Evolutionary conservation across 176 grass and related monocot genomes (phyloP), one percentile per base, ranked within the genome.

Genomic region (Oryza nivara): DNA sequence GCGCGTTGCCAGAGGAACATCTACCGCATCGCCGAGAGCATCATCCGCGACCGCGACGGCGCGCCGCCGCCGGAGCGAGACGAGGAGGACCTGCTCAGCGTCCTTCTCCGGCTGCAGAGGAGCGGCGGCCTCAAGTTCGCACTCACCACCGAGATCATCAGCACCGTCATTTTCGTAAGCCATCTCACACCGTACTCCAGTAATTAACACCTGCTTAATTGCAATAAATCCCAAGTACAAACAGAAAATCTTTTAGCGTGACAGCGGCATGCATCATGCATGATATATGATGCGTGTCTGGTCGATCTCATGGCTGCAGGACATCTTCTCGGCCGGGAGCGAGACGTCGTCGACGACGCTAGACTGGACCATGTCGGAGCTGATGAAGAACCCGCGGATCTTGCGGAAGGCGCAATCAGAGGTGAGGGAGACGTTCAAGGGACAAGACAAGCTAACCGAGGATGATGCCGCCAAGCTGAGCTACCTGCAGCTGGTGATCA

Each of bases 301-400:
- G 41, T 43, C 41, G 41, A 38, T 7, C 36, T 38, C 41, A 16
- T 26, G 30, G 30, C 30, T 32, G 11, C 11, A 88, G 86, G 86
- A 88, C 72, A 83, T 83, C 12, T 84, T 88, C 14, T 17, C 44
- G 13, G 80, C 86, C 7, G 80, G 80, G 15, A 83, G 71, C 15
- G 80, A 88, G 40, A 84, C 86, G 0, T 88, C 86, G 56, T 83
- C 86, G 9, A 84, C 80, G 1, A 64, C 74, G 17, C 64, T 88
- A 3, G 86, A 79, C 3, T 88, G 86, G 73, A 73, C 73, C 12
- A 88, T 88, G 80, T 65, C 76, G 0, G 80, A 88, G 51, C 65
- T 88, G 0, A 71, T 73, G 4, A 88, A 72, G 47, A 88, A 84
- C 8, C 86, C 73, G 20, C 30, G 1, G 3, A 65, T 88, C 28